Base-by-base conservation (phyloP, 176 grass and related monocot species). In the Triticum aestivum region DNA sequence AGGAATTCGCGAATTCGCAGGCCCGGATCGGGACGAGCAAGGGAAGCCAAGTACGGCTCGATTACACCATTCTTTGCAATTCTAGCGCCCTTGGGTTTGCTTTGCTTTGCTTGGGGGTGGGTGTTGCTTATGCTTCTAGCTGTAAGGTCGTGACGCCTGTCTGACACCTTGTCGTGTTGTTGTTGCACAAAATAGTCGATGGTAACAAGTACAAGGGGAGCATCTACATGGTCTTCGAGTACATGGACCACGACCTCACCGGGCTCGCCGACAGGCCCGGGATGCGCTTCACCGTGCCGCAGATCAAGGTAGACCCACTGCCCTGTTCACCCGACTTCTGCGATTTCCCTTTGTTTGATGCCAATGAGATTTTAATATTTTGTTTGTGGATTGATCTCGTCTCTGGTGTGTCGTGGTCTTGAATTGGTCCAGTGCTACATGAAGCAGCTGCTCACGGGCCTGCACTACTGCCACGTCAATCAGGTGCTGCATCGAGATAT, bases 271-370 rank as follows among this genome's bases (percentile, higher is more conserved):
- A 98, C 73, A 90, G 96, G 73, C 86, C 94, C 6, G 94, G 88
- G 37, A 94, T 96, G 90, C 82, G 86, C 21, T 98, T 98, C 74
- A 86, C 88, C 5, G 83, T 98, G 56, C 88, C 93, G 5, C 93
- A 98, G 77, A 94, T 98, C 82, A 96, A 96, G 91, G 96, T 95
- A 91, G n/a, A n/a, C n/a, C n/a, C n/a, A n/a, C n/a, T n/a, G n/a
- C n/a, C n/a, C n/a, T n/a, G n/a, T n/a, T n/a, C n/a, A n/a, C n/a
- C n/a, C n/a, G n/a, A n/a, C n/a, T n/a, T n/a, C n/a, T n/a, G n/a
- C n/a, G n/a, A n/a, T n/a, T n/a, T n/a, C n/a, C n/a, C n/a, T n/a
- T n/a, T n/a, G n/a, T n/a, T n/a, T n/a, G n/a, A n/a, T n/a, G n/a
- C n/a, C n/a, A n/a, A n/a, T n/a, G 56, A 59, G 20, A 1, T 58